phyloP scores from a whole-genome alignment of 495 filamentous ascomycete species.

The Aspergillus haitiensis region DNA sequence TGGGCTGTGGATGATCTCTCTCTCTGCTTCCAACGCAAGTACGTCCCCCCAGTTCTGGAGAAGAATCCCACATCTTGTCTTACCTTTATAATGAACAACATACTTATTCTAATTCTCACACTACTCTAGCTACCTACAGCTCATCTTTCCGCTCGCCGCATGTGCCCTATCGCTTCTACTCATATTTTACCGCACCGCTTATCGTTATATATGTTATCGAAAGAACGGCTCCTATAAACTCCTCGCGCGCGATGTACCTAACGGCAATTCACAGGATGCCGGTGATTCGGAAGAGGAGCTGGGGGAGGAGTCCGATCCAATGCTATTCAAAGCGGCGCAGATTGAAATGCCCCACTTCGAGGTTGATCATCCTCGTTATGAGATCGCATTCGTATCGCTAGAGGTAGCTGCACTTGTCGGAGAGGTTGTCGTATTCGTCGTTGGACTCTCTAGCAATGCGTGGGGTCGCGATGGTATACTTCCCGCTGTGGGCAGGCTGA shows the following conservation, averaged over 20 bases:
- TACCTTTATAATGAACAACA: too few relatives aligned
- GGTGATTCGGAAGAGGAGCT: slow-evolving; percentile 53
- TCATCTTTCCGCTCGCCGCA: slow-evolving; percentile 73
- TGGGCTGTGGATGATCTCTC: slow-evolving; percentile 91
- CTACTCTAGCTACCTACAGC: slow-evolving; percentile 72
- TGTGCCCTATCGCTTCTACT: slow-evolving; percentile 68
- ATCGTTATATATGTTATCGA: slow-evolving; percentile 48
- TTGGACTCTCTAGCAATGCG: slow-evolving; percentile 54
- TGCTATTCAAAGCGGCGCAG: slow-evolving; percentile 61
- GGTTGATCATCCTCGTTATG: slow-evolving; percentile 72
- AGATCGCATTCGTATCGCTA: slow-evolving; percentile 63
- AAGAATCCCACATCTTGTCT: too few relatives aligned
- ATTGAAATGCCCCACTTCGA: slow-evolving; percentile 69
- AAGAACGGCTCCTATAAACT: slow-evolving; percentile 37
- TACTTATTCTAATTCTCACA: too few relatives aligned
- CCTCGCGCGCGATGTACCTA: slow-evolving; percentile 41
- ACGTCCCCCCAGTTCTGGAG: slow-evolving; percentile 29
- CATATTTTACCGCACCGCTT: slow-evolving; percentile 55
- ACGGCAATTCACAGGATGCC: slow-evolving; percentile 49
- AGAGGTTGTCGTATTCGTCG: slow-evolving; percentile 64
- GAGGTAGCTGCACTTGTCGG: slow-evolving; percentile 75
- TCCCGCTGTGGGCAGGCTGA: slow-evolving; percentile 63
- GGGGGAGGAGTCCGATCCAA: slow-evolving; percentile 65
- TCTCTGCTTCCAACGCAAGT: slow-evolving; percentile 87
- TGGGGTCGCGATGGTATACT: slow-evolving; percentile 57